phyloP scores from a whole-genome alignment of 257 asterid genomes.

The Leonotis leonurus region DNA sequence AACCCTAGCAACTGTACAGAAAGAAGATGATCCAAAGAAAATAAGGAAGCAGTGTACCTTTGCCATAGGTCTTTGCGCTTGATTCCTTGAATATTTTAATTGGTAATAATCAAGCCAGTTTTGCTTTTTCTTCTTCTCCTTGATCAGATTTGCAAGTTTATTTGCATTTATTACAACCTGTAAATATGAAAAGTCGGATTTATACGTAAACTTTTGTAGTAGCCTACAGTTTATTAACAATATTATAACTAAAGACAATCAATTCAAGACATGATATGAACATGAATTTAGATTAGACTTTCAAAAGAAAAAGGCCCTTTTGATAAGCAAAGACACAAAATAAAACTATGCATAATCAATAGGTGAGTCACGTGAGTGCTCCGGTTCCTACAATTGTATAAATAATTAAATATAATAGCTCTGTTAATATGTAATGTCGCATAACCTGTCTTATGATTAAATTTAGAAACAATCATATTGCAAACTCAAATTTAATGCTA shows the following conservation, averaged over 20 bases:
- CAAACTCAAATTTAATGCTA: background rate
- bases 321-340: background rate
- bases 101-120: slow-evolving; percentile 94
- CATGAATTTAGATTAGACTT: background rate
- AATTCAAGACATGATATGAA: background rate
- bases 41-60: slow-evolving; percentile 45
- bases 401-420: too few species aligned
- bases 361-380: background rate
- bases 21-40: background rate
- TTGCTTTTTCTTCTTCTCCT: slow-evolving; percentile 59
- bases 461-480: background rate
- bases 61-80: slow-evolving; percentile 42
- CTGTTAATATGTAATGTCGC: too few species aligned
- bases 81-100: slow-evolving; percentile 64
- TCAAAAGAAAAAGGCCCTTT: background rate
- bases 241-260: slow-evolving; percentile 2
- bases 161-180: slow-evolving; percentile 88
- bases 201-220: background rate
- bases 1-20: background rate
- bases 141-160: slow-evolving; percentile 62
- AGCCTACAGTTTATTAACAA: background rate
- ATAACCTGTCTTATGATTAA: too few species aligned
- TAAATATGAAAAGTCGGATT: background rate
- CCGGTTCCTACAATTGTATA: slow-evolving; percentile 5
- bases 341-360: background rate